Evolutionary conservation across 306 rosid species (phyloP).

Genomic region (Herpetospermum pedunculosum): DNA sequence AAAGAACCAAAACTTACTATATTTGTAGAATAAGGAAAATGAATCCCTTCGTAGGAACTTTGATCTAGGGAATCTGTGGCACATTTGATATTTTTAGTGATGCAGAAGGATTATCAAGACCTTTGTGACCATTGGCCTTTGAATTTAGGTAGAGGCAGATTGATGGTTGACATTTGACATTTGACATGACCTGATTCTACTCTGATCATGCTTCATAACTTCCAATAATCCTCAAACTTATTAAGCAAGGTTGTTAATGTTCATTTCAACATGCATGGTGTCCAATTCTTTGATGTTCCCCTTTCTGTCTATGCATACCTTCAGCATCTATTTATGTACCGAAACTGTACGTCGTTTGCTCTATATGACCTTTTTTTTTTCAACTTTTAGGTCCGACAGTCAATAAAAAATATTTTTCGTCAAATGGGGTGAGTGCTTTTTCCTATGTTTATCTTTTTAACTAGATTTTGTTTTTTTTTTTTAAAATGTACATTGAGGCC

Average conservation of each 20-base stretch:
- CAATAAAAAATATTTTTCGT: conserved; percentile 64
- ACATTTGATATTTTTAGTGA: not conserved
- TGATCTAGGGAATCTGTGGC: not conserved
- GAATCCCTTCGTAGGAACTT: not conserved
- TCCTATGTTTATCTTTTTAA: not conserved
- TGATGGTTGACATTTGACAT: not conserved
- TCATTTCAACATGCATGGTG: not conserved
- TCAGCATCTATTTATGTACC: not conserved
- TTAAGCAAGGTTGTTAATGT: not conserved
- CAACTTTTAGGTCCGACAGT: conserved; percentile 61
- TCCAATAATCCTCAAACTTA: not conserved
- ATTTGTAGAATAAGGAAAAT: not conserved
- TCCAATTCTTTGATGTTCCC: not conserved
- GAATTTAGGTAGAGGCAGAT: not conserved
- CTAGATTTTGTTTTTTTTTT: conserved; percentile 1
- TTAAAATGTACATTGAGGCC: not conserved
- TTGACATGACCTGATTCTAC: not conserved
- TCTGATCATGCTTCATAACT: not conserved
- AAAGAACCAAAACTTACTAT: not conserved
- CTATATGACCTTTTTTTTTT: conserved; percentile 1
- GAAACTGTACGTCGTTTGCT: not conserved
- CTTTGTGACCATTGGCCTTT: not conserved
- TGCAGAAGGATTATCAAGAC: not conserved
- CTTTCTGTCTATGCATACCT: not conserved
- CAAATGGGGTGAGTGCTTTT: conserved; percentile 72